A percentile compares a stretch with the other conserved stretches of the same genome.
Evolutionary conservation across 2,329 filamentous ascomycete species (phyloP).

Genomic region (Gnomoniopsis sp.): DNA sequence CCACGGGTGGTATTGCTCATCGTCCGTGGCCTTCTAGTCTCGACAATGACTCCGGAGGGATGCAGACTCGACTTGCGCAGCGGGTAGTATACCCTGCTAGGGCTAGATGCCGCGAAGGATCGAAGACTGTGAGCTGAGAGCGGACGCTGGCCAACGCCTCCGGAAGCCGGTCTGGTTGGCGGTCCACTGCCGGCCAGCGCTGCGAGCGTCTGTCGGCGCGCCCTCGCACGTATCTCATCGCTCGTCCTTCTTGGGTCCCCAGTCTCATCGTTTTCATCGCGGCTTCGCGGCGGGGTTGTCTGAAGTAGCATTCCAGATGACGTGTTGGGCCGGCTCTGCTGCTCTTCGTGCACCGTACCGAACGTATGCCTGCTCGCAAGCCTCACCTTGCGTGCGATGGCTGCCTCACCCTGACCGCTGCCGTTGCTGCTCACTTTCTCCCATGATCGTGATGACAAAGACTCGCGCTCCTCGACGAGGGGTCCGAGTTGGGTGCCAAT

Average conservation of each 20-base stretch:
- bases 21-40: background rate
- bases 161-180: background rate
- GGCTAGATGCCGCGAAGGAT: conserved; percentile 8
- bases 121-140: conserved; percentile 13
- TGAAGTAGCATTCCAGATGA: conserved; percentile 20
- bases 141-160: background rate
- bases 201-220: conserved; percentile 10
- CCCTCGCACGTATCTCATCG: conserved; percentile 24
- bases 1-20: background rate
- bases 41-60: background rate
- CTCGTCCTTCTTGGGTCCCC: conserved; percentile 21
- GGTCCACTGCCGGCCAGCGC: background rate
- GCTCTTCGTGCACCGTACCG: conserved; percentile 22
- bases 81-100: conserved; percentile 3
- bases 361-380: conserved; percentile 13
- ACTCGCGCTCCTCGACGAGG: conserved; percentile 34
- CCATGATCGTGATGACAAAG: conserved; percentile 14
- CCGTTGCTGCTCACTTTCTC: background rate
- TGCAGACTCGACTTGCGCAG: conserved; percentile 10
- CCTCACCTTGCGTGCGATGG: conserved; percentile 22
- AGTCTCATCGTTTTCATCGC: conserved; percentile 25
- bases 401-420: conserved; percentile 26
- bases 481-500: conserved; percentile 28
- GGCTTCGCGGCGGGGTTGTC: conserved; percentile 17
- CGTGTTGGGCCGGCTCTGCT: conserved; percentile 12